phyloP scores from a whole-genome alignment of 331 rosid species.

The Quercus tomentella region DNA sequence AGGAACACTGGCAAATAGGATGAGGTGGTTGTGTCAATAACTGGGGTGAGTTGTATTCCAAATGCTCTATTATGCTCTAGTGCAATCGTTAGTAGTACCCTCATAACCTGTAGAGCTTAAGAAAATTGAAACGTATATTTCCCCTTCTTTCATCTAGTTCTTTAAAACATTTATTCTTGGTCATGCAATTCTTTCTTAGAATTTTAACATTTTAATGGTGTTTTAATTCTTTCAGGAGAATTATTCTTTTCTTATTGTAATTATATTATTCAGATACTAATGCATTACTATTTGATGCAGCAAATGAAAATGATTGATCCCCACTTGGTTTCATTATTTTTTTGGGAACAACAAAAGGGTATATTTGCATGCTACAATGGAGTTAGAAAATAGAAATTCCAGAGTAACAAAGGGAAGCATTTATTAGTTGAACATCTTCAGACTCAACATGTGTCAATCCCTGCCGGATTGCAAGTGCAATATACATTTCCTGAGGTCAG shows the following conservation, averaged over 20 bases:
- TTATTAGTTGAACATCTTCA: constrained; percentile 73
- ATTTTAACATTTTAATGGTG: constrained; percentile 8
- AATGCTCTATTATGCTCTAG: too few species aligned
- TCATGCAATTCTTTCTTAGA: not conserved
- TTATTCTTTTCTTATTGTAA: constrained; percentile 5
- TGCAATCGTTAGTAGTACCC: not conserved
- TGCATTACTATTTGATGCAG: too few species aligned
- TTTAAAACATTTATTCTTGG: not conserved
- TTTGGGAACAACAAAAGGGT: constrained; percentile 69
- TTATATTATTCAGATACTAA: not conserved
- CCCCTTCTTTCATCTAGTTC: not conserved
- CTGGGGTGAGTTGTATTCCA: too few species aligned
- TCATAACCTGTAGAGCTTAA: not conserved
- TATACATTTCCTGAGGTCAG: too few species aligned
- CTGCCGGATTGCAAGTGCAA: too few species aligned
- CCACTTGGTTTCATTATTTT: constrained; percentile 40
- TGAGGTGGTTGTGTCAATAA: too few species aligned
- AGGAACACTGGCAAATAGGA: too few species aligned
- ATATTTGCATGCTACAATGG: constrained; percentile 66
- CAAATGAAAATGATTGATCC: too few species aligned
- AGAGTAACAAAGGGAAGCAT: constrained; percentile 55
- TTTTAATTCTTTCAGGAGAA: constrained; percentile 13
- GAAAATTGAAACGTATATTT: not conserved
- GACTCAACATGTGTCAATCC: constrained; percentile 46
- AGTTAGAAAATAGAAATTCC: constrained; percentile 71